A percentile compares a stretch with the other conserved stretches of the same genome.
Evolutionary conservation across 129 eudicot genomes (phyloP).

Genomic region (Silybum marianum): DNA sequence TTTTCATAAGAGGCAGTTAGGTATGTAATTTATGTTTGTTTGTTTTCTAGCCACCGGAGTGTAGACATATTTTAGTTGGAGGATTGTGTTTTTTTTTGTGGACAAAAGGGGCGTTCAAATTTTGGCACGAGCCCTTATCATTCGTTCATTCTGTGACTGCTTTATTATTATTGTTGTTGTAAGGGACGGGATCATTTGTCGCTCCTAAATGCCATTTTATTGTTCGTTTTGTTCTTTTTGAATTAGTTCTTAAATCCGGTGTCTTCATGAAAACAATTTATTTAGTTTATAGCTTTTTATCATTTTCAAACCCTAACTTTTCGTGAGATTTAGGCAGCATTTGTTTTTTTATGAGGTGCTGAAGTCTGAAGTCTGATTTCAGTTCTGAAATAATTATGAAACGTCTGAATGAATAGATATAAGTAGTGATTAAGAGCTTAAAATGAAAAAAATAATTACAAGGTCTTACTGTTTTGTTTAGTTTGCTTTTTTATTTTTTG

Average conservation of each 20-base stretch:
- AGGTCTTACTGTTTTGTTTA: too few species aligned
- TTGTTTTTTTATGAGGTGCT: too few species aligned
- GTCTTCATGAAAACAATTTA: background rate
- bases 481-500: too few species aligned
- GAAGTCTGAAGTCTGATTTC: too few species aligned
- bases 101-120: slow-evolving; percentile 3
- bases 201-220: slow-evolving; percentile 17
- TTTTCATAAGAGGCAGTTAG: slow-evolving; percentile 45
- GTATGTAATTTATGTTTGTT: slow-evolving; percentile 31
- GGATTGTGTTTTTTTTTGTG: background rate
- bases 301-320: too few species aligned
- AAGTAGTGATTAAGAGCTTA: too few species aligned
- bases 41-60: background rate
- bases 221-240: slow-evolving; percentile 5
- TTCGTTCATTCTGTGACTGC: slow-evolving; percentile 21
- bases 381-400: too few species aligned
- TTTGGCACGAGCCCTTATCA: slow-evolving; percentile 20
- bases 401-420: too few species aligned
- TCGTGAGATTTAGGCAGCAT: too few species aligned
- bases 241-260: too few species aligned
- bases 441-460: too few species aligned
- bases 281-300: too few species aligned
- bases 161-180: background rate
- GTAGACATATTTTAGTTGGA: slow-evolving; percentile 2
- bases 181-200: slow-evolving; percentile 23